Conservation (phyloP, 768 basidiomycete species). For the Boletales sp. region DNA sequence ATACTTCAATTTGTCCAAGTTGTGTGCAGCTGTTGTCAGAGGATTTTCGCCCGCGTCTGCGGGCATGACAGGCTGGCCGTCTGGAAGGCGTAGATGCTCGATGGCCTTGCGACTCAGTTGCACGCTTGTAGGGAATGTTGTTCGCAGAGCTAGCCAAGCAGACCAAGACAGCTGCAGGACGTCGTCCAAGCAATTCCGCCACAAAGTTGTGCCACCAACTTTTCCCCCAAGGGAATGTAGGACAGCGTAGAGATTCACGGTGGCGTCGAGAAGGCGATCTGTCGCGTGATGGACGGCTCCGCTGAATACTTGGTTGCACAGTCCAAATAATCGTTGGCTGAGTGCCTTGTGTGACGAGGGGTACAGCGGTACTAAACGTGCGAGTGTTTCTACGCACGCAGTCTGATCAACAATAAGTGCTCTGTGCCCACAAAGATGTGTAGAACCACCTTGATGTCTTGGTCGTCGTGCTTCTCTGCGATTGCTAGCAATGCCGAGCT, state of each 20-base stretch:
- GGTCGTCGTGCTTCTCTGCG: constrained; percentile 47
- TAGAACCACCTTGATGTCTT: constrained; percentile 51
- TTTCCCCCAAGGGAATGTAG: constrained; percentile 78
- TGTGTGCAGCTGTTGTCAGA: constrained; percentile 46
- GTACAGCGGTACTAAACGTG: constrained; percentile 58
- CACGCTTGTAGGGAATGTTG: constrained; percentile 51
- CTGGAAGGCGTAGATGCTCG: constrained; percentile 1
- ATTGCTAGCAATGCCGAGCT: constrained; percentile 54
- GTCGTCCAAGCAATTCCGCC: constrained; percentile 75
- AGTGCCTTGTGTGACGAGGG: constrained; percentile 62
- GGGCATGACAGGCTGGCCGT: constrained; percentile 12
- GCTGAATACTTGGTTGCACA: constrained; percentile 55
- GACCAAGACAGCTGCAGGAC: constrained; percentile 64
- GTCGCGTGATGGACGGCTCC: constrained; percentile 48
- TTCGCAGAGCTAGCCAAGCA: constrained; percentile 54
- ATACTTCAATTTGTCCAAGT: constrained; percentile 59
- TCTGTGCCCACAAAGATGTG: background rate
- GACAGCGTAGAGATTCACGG: constrained; percentile 56
- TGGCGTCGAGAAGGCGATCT: constrained; percentile 38
- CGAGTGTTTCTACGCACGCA: constrained; percentile 45
- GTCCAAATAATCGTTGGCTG: constrained; percentile 46
- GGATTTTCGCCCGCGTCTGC: constrained; percentile 40
- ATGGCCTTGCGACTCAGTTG: constrained; percentile 12
- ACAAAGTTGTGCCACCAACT: constrained; percentile 64
- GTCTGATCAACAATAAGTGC: constrained; percentile 33